Percentiles rank a stretch among this genome's conserved stretches.
Conservation (phyloP, 352 stramenopile genomes). For the Peronospora farinosa region DNA sequence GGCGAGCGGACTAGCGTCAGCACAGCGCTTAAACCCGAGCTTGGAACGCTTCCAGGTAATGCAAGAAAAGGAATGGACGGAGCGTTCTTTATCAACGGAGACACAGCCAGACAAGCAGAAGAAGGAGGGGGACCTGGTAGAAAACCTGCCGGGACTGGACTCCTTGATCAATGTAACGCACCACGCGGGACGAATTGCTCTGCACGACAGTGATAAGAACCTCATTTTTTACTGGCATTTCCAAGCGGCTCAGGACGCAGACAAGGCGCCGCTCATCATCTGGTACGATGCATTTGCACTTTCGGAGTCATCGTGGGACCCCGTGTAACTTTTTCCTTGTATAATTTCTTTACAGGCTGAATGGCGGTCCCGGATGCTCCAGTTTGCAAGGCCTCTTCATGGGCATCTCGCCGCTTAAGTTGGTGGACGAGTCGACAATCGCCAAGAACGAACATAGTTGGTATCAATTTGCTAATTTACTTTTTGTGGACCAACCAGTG, state of each 20-base stretch:
- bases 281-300: slow-evolving; percentile 31
- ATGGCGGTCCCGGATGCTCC: slow-evolving; percentile 75
- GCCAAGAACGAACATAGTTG: slow-evolving; percentile 67
- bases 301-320: not conserved
- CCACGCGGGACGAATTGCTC: slow-evolving; percentile 52
- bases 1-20: slow-evolving; percentile 6
- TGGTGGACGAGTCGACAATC: slow-evolving; percentile 47
- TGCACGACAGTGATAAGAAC: slow-evolving; percentile 46
- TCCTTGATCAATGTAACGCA: slow-evolving; percentile 49
- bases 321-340: not conserved
- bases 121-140: slow-evolving; percentile 35
- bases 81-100: slow-evolving; percentile 5
- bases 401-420: slow-evolving; percentile 63
- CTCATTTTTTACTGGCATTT: slow-evolving; percentile 84
- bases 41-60: slow-evolving; percentile 1
- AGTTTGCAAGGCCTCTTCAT: slow-evolving; percentile 77
- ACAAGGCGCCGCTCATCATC: slow-evolving; percentile 56
- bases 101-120: slow-evolving; percentile 9
- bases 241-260: slow-evolving; percentile 33
- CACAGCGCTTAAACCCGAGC: slow-evolving; percentile 31
- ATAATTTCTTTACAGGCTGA: slow-evolving; percentile 42
- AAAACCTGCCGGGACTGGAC: slow-evolving; percentile 46
- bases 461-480: slow-evolving; percentile 64
- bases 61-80: not conserved
- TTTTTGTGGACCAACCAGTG: slow-evolving; percentile 83